phyloP scores from a whole-genome alignment of 495 filamentous ascomycete species.

The Astrothelium subdiscretum region DNA sequence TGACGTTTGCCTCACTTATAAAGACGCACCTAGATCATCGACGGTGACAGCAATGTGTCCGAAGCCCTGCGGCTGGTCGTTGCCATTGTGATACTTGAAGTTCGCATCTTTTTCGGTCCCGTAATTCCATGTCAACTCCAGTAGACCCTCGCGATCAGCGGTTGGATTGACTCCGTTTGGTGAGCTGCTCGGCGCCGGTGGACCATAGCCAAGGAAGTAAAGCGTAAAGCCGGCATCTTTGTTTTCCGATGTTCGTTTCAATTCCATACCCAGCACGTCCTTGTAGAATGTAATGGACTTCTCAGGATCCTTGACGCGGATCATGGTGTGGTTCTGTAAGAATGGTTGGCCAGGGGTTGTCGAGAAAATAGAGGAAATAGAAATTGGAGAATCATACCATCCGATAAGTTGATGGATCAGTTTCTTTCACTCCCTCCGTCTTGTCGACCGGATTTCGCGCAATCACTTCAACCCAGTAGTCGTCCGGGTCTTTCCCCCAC shows the following conservation, averaged over 20 bases:
- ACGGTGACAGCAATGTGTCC: slow-evolving; percentile 87
- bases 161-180: slow-evolving; percentile 41
- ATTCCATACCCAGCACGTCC: slow-evolving; percentile 76
- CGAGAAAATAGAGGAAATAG: slow-evolving; percentile 12
- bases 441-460: slow-evolving; percentile 31
- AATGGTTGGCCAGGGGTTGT: slow-evolving; percentile 7
- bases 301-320: slow-evolving; percentile 83
- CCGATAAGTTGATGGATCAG: slow-evolving; percentile 42
- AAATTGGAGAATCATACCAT: slow-evolving; percentile 28
- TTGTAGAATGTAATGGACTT: slow-evolving; percentile 81
- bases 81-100: slow-evolving; percentile 87
- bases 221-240: slow-evolving; percentile 67
- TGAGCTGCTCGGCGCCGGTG: slow-evolving; percentile 36
- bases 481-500: slow-evolving; percentile 57
- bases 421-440: slow-evolving; percentile 43
- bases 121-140: slow-evolving; percentile 95
- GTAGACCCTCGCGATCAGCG: slow-evolving; percentile 63
- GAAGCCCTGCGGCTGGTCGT: slow-evolving; percentile 83
- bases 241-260: slow-evolving; percentile 62
- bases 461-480: slow-evolving; percentile 56
- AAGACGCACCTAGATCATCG: slow-evolving; percentile 50
- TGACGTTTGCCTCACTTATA: not conserved
- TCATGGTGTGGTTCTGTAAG: slow-evolving; percentile 73
- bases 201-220: slow-evolving; percentile 82
- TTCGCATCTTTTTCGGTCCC: slow-evolving; percentile 82